A percentile compares a stretch with the other conserved stretches of the same genome.
These are phyloP conservation scores for Naematelia encephala DNA, from an alignment of 768 basidiomycete species.

Conservation along the genomic window DNA sequence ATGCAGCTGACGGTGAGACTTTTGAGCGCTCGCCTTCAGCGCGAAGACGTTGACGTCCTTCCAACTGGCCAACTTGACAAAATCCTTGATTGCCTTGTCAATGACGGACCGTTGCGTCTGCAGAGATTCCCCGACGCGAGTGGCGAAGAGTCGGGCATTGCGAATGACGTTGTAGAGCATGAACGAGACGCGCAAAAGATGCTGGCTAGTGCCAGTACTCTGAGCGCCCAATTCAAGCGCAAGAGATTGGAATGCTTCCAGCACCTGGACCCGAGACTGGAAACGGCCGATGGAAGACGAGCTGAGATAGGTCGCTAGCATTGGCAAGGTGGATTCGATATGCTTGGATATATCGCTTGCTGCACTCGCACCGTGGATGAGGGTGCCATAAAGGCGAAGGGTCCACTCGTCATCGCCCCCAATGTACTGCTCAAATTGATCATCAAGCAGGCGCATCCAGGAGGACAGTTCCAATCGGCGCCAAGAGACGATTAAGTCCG, in stretches of 20 bases:
- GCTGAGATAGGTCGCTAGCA: constrained; percentile 75
- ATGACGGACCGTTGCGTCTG: constrained; percentile 59
- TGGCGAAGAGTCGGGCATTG: constrained; percentile 65
- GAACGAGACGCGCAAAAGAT: neutral
- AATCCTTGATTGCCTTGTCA: constrained; percentile 75
- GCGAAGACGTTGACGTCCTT: constrained; percentile 95
- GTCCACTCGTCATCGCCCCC: constrained; percentile 69
- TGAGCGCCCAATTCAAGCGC: constrained; percentile 37
- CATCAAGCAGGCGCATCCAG: constrained; percentile 76
- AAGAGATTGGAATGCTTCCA: constrained; percentile 62
- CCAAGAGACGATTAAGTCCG: constrained; percentile 78
- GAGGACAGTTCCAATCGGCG: constrained; percentile 80
- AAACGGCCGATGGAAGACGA: constrained; percentile 82
- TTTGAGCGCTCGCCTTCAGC: constrained; percentile 82
- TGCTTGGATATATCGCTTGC: constrained; percentile 54
- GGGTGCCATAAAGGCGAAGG: constrained; percentile 81
- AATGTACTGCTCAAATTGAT: constrained; percentile 58
- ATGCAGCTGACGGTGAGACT: constrained; percentile 85
- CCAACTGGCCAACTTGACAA: constrained; percentile 97
- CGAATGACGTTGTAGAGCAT: constrained; percentile 63
- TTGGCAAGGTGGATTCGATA: constrained; percentile 64
- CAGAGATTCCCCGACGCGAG: constrained; percentile 57
- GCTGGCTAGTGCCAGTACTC: neutral
- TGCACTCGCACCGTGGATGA: constrained; percentile 59
- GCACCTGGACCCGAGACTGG: constrained; percentile 61